Percentiles rank a stretch among this genome's conserved stretches.
These are phyloP conservation scores for Aspergillus puulaauensis DNA, from an alignment of 2,329 filamentous ascomycete genomes.

Conservation along the genomic window DNA sequence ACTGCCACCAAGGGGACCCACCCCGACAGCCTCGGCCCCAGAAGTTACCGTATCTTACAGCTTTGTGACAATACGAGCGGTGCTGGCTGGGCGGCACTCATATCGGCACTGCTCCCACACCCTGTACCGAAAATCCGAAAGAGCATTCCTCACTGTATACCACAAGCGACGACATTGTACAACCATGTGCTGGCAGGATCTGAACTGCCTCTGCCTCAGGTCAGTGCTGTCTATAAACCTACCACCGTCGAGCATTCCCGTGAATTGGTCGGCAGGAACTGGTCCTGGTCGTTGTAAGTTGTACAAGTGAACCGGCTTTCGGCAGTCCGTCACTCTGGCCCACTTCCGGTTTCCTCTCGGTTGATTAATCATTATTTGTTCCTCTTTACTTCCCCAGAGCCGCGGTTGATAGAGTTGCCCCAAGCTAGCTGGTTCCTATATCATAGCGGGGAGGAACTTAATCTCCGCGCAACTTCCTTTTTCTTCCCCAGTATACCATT, in stretches of 20 bases:
- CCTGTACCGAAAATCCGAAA: background rate
- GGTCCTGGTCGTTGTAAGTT: background rate
- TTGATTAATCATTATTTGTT: background rate
- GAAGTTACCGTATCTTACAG: conserved; percentile 29
- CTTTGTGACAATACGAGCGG: background rate
- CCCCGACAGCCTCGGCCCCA: conserved; percentile 24
- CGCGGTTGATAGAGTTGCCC: conserved; percentile 13
- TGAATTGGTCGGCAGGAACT: background rate
- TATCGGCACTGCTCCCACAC: conserved; percentile 28
- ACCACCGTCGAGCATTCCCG: background rate
- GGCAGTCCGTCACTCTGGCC: conserved; percentile 5
- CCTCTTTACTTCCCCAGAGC: conserved; percentile 6
- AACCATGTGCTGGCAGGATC: background rate
- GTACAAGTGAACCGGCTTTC: conserved; percentile 5
- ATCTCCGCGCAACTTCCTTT: background rate
- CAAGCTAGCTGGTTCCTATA: conserved; percentile 9
- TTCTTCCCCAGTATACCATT: background rate
- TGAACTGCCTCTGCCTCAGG: background rate
- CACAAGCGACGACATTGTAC: background rate
- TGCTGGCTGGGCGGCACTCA: no score
- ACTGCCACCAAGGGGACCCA: background rate
- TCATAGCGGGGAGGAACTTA: conserved; percentile 1
- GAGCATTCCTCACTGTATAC: background rate
- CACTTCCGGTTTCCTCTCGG: conserved; percentile 5
- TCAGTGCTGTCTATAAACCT: background rate